phyloP scores from a whole-genome alignment of 345 rosid genomes.

The Pistacia vera region DNA sequence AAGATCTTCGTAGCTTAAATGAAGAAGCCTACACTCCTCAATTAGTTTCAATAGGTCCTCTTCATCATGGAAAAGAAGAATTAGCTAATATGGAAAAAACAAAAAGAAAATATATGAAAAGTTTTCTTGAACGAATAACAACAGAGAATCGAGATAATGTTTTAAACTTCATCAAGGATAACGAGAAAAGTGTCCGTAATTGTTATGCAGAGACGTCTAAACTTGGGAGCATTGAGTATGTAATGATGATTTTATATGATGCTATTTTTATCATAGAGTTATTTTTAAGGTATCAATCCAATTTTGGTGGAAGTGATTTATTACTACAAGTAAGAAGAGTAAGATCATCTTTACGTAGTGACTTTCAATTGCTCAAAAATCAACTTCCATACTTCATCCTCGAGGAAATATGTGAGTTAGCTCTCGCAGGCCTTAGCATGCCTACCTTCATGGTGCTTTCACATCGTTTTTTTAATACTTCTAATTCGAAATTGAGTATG shows the following conservation, averaged over 20 bases:
- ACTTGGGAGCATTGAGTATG: neutral
- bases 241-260: neutral
- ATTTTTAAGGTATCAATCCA: too few relatives aligned
- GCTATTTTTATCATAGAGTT: neutral
- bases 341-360: neutral
- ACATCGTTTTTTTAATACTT: too few relatives aligned
- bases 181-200: neutral
- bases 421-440: neutral
- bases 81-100: neutral
- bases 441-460: neutral
- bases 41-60: too few relatives aligned
- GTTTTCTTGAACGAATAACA: neutral
- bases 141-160: neutral
- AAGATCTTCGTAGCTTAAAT: too few relatives aligned
- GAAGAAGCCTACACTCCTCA: too few relatives aligned
- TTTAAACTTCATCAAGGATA: neutral
- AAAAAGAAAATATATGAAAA: too few relatives aligned
- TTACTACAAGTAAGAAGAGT: too few relatives aligned
- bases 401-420: neutral
- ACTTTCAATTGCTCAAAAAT: neutral
- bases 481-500: neutral
- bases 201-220: neutral
- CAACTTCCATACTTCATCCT: neutral
- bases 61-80: too few relatives aligned
- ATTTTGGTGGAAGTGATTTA: neutral